Base-by-base conservation (phyloP, 257 asterid genomes). In the Solanum ossicruentum region DNA sequence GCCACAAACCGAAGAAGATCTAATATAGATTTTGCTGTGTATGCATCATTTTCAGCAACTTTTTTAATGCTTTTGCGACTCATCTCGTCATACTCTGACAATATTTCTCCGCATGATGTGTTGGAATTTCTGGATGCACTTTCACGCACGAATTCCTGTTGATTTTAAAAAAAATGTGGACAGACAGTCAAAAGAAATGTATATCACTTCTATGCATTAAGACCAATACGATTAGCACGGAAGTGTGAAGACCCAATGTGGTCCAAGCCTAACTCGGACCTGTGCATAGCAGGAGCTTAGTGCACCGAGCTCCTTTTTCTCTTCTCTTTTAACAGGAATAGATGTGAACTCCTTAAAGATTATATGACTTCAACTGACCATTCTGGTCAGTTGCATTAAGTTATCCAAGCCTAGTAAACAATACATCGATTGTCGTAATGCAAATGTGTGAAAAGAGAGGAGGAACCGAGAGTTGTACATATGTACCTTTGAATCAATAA, bases 1-100 rank as follows among this genome's bases (percentile, higher is more conserved):
- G 87, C 87, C n/a, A 85, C 84, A 85, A 79, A 85, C 18, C 78
- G 84, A 56, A 85, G 80, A 54, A 85, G 87, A 26, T 85, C 87
- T 78, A 79, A 26, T 28, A 79, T 41, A 18, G 71, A 16, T 49
- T 36, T 41, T 21, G 80, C 84, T 13, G 87, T 79, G 36, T 85
- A 85, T 39, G 87, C 84, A 63, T 85, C 72, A 78, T 66, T 77
- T 51, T 85, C 84, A 12, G 71, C 87, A 49, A 85, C 69, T 77
- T 80, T 80, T 39, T 54, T 61, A 4, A 79, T 79, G 84, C 28
- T 80, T 49, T 41, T 61, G 36, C 84, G 77, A 52, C 84, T 80
- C 80, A 78, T 85, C 57, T 85, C 84, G 17, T 85, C 84, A 79
- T 85, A 85, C 56, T 85, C 87, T 51, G 81, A 78, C 21, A 60